Evolutionary conservation across 2,329 filamentous ascomycete species (phyloP), one percentile per base, ranked within the genome.

Genomic region (Aspergillus unguis): DNA sequence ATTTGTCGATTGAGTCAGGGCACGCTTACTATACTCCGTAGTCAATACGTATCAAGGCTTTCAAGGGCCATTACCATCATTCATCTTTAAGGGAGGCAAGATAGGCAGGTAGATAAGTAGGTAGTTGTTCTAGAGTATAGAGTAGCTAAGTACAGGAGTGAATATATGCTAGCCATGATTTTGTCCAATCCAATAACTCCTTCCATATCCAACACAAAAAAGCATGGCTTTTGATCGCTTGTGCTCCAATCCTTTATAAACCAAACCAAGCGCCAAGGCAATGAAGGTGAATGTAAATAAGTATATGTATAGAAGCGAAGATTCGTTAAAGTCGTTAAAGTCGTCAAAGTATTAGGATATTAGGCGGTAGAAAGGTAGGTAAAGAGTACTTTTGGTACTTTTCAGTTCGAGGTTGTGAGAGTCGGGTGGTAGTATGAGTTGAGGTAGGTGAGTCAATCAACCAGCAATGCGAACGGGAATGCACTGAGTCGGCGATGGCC

Each of bases 401-500:
- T 32, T 44, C n/a, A 5, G 48, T 36, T 35, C n/a, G 41, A 37
- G 7, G 31, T 9, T 7, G 42, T 37, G 35, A 41, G 29, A 26
- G 47, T 42, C 32, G 38, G 44, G 41, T n/a, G 10, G 28, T 42
- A 17, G 32, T 31, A 11, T 33, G 11, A 17, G 36, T 3, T 43
- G 26, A 23, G 10, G 31, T 27, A 33, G 23, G 6, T 28, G 7
- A 51, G 11, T 26, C 8, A 25, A 27, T 40, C 45, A 63, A 36
- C 56, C 54, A 6, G 59, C 44, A 33, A 63, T 62, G 31, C 58
- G 59, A 45, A 63, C 54, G 9, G 61, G 57, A 35, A 63, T 50
- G 38, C 61, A 63, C 32, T 59, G 59, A 8, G 45, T 53, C 5
- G 54, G 48, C 7, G 60, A 56, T 23, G 62, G 62, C 63, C 65